Percentiles rank a stretch among this genome's conserved stretches.
These are phyloP conservation scores for Xanthoconium purpureum DNA, from an alignment of 768 basidiomycete genomes.

Conservation along the genomic window DNA sequence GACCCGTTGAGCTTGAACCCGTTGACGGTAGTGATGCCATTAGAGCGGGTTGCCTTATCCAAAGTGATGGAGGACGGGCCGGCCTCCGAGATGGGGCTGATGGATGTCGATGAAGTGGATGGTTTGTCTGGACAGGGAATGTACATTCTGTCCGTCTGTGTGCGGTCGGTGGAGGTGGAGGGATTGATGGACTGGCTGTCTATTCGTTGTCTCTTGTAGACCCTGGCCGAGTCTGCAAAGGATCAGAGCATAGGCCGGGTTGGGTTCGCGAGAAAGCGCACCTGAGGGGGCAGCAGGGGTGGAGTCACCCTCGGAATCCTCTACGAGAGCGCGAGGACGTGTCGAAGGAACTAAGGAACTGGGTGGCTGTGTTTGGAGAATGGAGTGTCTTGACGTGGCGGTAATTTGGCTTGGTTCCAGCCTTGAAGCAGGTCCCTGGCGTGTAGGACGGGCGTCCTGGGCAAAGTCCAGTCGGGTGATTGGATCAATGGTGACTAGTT, in stretches of 20 bases:
- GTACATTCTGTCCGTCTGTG: slow-evolving; percentile 45
- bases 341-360: slow-evolving; percentile 61
- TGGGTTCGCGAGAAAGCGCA: slow-evolving; percentile 15
- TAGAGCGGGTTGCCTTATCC: slow-evolving; percentile 32
- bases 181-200: slow-evolving; percentile 37
- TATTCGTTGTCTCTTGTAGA: slow-evolving; percentile 70
- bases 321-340: slow-evolving; percentile 60
- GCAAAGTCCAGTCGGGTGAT: slow-evolving; percentile 51
- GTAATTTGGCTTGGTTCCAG: slow-evolving; percentile 37
- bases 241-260: background rate
- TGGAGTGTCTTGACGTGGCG: slow-evolving; percentile 25
- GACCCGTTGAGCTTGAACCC: slow-evolving; percentile 37
- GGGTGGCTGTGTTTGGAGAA: slow-evolving; percentile 25
- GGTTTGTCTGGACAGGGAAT: slow-evolving; percentile 49
- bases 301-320: slow-evolving; percentile 43
- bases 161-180: slow-evolving; percentile 33
- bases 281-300: slow-evolving; percentile 24
- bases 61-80: slow-evolving; percentile 50
- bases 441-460: slow-evolving; percentile 50
- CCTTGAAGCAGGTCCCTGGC: slow-evolving; percentile 43
- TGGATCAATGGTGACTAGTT: slow-evolving; percentile 64
- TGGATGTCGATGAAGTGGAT: slow-evolving; percentile 43
- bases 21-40: slow-evolving; percentile 43
- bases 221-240: slow-evolving; percentile 48
- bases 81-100: slow-evolving; percentile 42